Base-by-base conservation (phyloP, 2,329 filamentous ascomycete genomes). In the Talaromyces rugulosus region DNA sequence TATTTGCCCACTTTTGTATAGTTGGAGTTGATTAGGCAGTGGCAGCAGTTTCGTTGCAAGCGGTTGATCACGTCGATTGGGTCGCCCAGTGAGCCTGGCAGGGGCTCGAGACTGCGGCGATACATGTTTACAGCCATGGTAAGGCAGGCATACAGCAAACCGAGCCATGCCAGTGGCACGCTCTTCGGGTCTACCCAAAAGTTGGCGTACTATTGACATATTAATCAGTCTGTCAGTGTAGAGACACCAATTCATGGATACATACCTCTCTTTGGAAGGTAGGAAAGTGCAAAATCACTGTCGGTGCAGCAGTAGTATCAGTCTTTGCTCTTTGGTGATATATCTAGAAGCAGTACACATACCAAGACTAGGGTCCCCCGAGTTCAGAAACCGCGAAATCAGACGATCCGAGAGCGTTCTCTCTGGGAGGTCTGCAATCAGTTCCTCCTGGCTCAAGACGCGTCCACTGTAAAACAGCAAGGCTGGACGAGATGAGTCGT, bases 31-130 rank as follows among this genome's bases (percentile, higher is more conserved):
- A 68, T 67, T 4, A 75, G 66, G 60, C 72, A 72, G 54, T 73
- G 70, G 1, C 71, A 69, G n/a, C 70, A 66, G 58, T 68, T 62
- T 81, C 72, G 87, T 78, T 63, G 86, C 68, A 74, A 84, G 76
- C 69, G 81, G 75, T 62, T 77, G 75, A 69, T 75, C 36, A 65
- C 58, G 11, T 62, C 66, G 23, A 47, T 57, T 4, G 68, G 54
- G 27, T 68, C 62, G 16, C 60, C 62, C 9, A 68, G 36, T 1
- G 60, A 60, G 16, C 65, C 52, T 4, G 70, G 70, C 27, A 70
- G 62, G 8, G 66, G 65, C 40, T 73, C 70, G 12, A 66, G 63
- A 12, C 59, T 68, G 27, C 69, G 67, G 53, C 68, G 63, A 44
- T 70, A 66, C 36, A 72, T 62, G 27, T 69, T 66, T 7, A 74